A percentile compares a stretch with the other conserved stretches of the same genome.
These are phyloP conservation scores for Tulasnella sp. DNA, from an alignment of 768 basidiomycete genomes.

Conservation along the genomic window DNA sequence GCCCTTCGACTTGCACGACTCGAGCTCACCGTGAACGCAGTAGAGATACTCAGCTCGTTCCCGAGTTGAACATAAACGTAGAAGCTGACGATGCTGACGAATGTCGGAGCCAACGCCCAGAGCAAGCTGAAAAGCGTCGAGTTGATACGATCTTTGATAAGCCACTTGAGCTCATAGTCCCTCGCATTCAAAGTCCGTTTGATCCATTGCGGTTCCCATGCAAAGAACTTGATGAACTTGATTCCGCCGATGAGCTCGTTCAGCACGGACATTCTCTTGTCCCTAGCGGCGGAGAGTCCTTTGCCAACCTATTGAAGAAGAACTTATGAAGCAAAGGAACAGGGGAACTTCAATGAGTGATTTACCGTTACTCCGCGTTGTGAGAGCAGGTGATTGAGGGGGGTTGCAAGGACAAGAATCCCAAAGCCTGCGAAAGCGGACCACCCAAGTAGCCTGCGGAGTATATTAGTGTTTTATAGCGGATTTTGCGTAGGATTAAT, in stretches of 20 bases:
- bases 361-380: conserved; percentile 33
- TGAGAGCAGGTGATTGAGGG: conserved; percentile 57
- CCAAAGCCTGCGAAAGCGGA: conserved; percentile 65
- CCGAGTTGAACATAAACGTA: conserved; percentile 58
- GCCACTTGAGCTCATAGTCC: conserved; percentile 24
- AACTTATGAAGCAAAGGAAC: background rate
- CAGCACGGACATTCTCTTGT: conserved; percentile 66
- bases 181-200: conserved; percentile 24
- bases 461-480: background rate
- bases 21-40: conserved; percentile 58
- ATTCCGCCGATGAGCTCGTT: conserved; percentile 52
- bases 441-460: conserved; percentile 44
- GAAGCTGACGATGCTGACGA: conserved; percentile 75
- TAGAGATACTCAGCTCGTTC: conserved; percentile 60
- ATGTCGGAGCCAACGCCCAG: conserved; percentile 66
- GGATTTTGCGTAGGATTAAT: background rate
- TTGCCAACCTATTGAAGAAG: conserved; percentile 24
- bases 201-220: conserved; percentile 28
- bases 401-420: conserved; percentile 54
- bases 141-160: conserved; percentile 51
- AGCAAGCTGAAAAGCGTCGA: conserved; percentile 55
- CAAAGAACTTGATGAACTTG: conserved; percentile 26
- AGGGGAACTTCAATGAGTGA: background rate
- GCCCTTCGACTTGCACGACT: background rate
- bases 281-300: conserved; percentile 46